These are phyloP conservation scores for Solanum piurae DNA, from an alignment of 257 asterid species.

Conservation along the genomic window DNA sequence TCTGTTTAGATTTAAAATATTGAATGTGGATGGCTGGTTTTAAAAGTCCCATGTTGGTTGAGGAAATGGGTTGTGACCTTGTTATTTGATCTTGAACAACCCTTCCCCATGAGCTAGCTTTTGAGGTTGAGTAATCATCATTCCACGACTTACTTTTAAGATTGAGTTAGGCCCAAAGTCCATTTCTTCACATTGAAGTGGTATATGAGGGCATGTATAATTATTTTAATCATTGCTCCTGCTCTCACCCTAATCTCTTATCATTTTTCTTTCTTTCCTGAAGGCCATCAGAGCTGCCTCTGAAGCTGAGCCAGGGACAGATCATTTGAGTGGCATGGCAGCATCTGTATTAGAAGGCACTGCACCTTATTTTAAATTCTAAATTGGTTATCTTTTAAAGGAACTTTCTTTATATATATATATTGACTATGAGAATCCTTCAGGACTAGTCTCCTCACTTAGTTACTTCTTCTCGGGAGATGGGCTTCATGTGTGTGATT, in stretches of 20 bases:
- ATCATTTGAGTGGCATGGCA: slow-evolving; percentile 74
- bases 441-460: slow-evolving; percentile 85
- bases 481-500: slow-evolving; percentile 59
- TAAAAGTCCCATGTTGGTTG: neutral
- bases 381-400: slow-evolving; percentile 7
- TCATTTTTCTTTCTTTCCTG: slow-evolving; percentile 8
- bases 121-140: neutral
- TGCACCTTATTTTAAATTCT: slow-evolving; percentile 5
- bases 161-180: neutral
- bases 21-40: neutral
- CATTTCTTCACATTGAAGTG: neutral
- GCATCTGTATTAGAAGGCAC: slow-evolving; percentile 60
- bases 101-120: neutral
- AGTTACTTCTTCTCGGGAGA: slow-evolving; percentile 69
- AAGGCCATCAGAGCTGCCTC: slow-evolving; percentile 80
- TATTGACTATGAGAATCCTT: slow-evolving; percentile 7
- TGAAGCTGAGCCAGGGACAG: slow-evolving; percentile 54
- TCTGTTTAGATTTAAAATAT: neutral
- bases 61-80: neutral
- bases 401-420: neutral
- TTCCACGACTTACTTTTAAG: neutral
- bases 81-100: neutral
- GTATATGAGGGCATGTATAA: neutral
- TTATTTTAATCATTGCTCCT: neutral
- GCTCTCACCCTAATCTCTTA: slow-evolving; percentile 2